phyloP scores from a whole-genome alignment of 805 yeast genomes.

The Candida pseudoglaebosa region DNA sequence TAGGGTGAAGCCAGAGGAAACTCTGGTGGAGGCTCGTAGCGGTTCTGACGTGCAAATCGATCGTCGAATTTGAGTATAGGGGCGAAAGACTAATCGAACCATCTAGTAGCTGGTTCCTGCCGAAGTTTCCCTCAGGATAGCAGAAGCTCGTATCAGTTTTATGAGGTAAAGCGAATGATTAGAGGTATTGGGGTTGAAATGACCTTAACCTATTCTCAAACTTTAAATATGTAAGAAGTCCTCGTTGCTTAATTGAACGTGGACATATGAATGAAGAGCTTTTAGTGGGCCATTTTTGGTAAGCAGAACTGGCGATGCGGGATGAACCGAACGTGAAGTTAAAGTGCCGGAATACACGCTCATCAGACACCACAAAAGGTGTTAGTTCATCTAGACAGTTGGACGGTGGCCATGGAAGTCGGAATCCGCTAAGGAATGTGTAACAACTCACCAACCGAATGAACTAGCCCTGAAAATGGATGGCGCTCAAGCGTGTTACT shows the following conservation, averaged over 20 bases:
- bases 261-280: slow-evolving; percentile 37
- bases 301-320: slow-evolving; percentile 42
- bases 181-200: slow-evolving; percentile 38
- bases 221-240: slow-evolving; percentile 41
- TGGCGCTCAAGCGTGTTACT: slow-evolving; percentile 34
- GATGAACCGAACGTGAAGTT: slow-evolving; percentile 20
- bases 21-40: slow-evolving; percentile 45
- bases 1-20: slow-evolving; percentile 44
- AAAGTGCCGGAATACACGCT: slow-evolving; percentile 31
- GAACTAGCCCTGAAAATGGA: slow-evolving; percentile 44
- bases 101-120: slow-evolving; percentile 38
- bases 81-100: slow-evolving; percentile 42
- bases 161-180: slow-evolving; percentile 41
- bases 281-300: slow-evolving; percentile 45
- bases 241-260: slow-evolving; percentile 40
- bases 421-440: slow-evolving; percentile 56
- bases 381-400: slow-evolving; percentile 43
- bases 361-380: slow-evolving; percentile 44
- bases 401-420: slow-evolving; percentile 53
- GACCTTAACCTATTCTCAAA: slow-evolving; percentile 39
- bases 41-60: slow-evolving; percentile 45
- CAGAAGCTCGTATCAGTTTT: slow-evolving; percentile 38
- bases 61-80: slow-evolving; percentile 43
- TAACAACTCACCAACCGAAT: slow-evolving; percentile 51
- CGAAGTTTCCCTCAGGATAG: slow-evolving; percentile 35